Conservation (phyloP, 2,329 filamentous ascomycete species). For the Pseudonectria buxi region DNA sequence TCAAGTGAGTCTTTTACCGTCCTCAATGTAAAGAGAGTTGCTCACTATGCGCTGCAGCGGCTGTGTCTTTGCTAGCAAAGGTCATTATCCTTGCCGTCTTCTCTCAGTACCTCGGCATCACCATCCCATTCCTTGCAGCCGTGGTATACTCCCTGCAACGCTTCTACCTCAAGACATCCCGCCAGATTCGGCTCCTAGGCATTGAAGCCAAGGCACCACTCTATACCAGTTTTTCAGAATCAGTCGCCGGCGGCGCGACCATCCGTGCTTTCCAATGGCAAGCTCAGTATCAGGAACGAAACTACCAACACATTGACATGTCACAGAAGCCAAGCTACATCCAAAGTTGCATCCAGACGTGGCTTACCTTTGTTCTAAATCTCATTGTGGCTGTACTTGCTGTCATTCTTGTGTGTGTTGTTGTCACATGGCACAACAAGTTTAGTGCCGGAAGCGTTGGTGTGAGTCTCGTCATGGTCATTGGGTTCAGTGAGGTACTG, state of each 20-base stretch:
- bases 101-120: slow-evolving; percentile 38
- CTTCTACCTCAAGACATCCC: slow-evolving; percentile 26
- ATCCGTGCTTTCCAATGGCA: slow-evolving; percentile 32
- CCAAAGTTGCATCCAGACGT: slow-evolving; percentile 41
- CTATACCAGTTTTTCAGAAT: slow-evolving; percentile 23
- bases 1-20: slow-evolving; percentile 12
- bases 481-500: slow-evolving; percentile 22
- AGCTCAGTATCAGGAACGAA: slow-evolving; percentile 12
- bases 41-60: slow-evolving; percentile 8
- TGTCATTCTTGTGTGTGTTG: slow-evolving; percentile 40
- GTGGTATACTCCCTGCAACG: slow-evolving; percentile 21
- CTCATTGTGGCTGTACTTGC: slow-evolving; percentile 39
- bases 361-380: slow-evolving; percentile 42
- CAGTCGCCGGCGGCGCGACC: slow-evolving; percentile 15
- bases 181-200: slow-evolving; percentile 25
- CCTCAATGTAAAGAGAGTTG: no score
- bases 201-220: slow-evolving; percentile 25
- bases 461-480: slow-evolving; percentile 22
- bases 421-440: no score
- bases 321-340: slow-evolving; percentile 32
- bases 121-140: slow-evolving; percentile 33
- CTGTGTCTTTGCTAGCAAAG: background rate
- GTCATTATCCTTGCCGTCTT: background rate
- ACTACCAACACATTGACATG: slow-evolving; percentile 24
- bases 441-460: no score